Evolutionary conservation across 129 eudicot genomes (phyloP).

Genomic region (Pittosporum tobira): DNA sequence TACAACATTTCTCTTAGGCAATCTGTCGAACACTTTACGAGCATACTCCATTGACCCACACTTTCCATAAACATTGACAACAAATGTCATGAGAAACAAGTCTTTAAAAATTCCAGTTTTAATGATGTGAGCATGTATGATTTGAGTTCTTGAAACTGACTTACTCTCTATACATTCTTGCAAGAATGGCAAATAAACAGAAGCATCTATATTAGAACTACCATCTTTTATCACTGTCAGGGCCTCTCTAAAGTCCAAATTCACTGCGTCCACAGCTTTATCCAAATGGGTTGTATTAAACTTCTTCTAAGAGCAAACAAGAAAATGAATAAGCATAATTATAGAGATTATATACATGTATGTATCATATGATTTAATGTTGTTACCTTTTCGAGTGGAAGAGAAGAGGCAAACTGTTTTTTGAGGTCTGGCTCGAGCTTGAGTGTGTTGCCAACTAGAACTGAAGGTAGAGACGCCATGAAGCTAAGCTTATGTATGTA

Average conservation of each 20-base stretch:
- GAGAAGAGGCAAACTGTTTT: conserved; percentile 34
- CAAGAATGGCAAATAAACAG: conserved; percentile 51
- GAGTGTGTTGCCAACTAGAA: conserved; percentile 41
- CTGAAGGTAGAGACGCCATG: conserved; percentile 75
- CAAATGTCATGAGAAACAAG: conserved; percentile 61
- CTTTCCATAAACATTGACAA: conserved; percentile 73
- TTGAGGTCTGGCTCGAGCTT: conserved; percentile 64
- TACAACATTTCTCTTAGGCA: conserved; percentile 62
- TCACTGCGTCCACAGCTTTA: conserved; percentile 28
- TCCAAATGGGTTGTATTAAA: conserved; percentile 22
- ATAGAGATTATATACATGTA: not conserved
- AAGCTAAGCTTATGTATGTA: not conserved
- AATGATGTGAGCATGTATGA: conserved; percentile 56
- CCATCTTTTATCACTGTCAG: conserved; percentile 26
- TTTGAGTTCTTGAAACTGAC: conserved; percentile 36
- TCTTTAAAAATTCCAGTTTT: conserved; percentile 53
- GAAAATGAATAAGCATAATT: not conserved
- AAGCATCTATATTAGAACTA: conserved; percentile 23
- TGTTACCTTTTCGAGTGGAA: conserved; percentile 52
- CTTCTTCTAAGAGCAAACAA: conserved; percentile 19
- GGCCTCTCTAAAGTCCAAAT: conserved; percentile 42
- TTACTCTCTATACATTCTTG: conserved; percentile 58
- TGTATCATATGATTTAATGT: not conserved
- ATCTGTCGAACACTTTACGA: conserved; percentile 53
- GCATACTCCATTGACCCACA: conserved; percentile 66